Conservation (phyloP, 257 asterid species). For the Hygrophila difformis region DNA sequence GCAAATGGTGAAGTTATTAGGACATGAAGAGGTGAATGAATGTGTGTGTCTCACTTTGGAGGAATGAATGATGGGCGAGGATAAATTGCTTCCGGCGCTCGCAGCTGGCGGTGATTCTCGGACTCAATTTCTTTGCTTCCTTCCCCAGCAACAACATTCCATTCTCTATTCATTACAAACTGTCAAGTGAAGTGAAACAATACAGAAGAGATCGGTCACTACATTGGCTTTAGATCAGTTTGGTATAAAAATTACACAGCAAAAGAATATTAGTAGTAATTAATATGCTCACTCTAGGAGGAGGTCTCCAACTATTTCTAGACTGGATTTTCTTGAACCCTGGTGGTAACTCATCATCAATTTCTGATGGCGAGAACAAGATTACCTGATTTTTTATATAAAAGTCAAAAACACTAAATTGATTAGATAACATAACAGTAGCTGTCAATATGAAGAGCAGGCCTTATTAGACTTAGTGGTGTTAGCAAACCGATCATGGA, state of each 20-base stretch:
- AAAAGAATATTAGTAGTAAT: not conserved
- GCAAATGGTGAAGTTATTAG: too few relatives aligned
- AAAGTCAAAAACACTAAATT: too few relatives aligned
- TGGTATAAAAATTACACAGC: too few relatives aligned
- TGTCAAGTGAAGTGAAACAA: conserved; percentile 24
- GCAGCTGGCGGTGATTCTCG: conserved; percentile 59
- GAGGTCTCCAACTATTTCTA: conserved; percentile 39
- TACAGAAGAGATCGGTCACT: not conserved
- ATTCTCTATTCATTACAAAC: conserved; percentile 42
- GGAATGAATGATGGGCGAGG: conserved; percentile 94
- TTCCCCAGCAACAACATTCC: conserved; percentile 82
- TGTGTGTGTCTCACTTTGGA: conserved; percentile 35
- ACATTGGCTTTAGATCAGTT: not conserved
- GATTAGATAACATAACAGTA: too few relatives aligned
- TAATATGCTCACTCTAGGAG: conserved; percentile 51
- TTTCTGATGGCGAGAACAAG: too few relatives aligned
- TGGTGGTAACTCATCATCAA: conserved; percentile 79
- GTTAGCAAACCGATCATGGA: too few relatives aligned
- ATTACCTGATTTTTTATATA: too few relatives aligned
- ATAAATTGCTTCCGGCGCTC: conserved; percentile 86
- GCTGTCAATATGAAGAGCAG: too few relatives aligned
- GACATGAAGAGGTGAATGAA: too few relatives aligned
- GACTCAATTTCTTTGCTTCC: conserved; percentile 64
- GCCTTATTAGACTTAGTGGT: too few relatives aligned
- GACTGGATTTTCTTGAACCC: conserved; percentile 75